Evolutionary conservation across 306 rosid genomes (phyloP).

Genomic region (Cicer chorassanicum): DNA sequence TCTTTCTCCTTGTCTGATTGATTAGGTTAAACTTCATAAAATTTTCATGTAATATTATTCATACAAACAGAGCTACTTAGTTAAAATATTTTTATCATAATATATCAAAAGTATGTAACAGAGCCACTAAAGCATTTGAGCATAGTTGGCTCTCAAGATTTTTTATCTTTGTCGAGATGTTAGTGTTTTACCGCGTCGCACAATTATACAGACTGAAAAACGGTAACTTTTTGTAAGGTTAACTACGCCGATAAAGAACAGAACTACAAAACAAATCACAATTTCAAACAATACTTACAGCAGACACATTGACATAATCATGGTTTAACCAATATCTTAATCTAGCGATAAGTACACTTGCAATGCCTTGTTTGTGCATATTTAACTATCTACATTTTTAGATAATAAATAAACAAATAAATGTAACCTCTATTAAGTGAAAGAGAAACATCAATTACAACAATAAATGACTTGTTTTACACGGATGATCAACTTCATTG

Average conservation of each 20-base stretch:
- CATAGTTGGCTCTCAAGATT: too few relatives aligned
- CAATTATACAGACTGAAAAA: too few relatives aligned
- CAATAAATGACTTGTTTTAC: neutral
- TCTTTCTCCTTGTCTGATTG: too few relatives aligned
- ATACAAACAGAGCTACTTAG: too few relatives aligned
- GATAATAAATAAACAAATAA: neutral
- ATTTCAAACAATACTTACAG: neutral
- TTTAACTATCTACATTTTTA: constrained; percentile 9
- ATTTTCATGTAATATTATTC: too few relatives aligned
- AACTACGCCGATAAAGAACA: neutral
- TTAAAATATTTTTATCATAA: too few relatives aligned
- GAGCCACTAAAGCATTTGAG: too few relatives aligned
- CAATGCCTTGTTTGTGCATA: neutral
- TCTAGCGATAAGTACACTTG: neutral
- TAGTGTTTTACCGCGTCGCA: too few relatives aligned
- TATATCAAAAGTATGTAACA: too few relatives aligned
- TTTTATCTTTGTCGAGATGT: too few relatives aligned
- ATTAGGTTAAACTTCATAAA: too few relatives aligned
- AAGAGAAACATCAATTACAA: constrained; percentile 3
- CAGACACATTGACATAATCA: constrained; percentile 6
- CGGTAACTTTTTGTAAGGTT: neutral
- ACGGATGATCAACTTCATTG: neutral
- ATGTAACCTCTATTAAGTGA: neutral
- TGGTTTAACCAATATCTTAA: constrained; percentile 12
- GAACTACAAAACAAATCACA: neutral